Evolutionary conservation across 805 yeast species (phyloP), one percentile per base, ranked within the genome.

Genomic region (Zygoascus flipseniorum): DNA sequence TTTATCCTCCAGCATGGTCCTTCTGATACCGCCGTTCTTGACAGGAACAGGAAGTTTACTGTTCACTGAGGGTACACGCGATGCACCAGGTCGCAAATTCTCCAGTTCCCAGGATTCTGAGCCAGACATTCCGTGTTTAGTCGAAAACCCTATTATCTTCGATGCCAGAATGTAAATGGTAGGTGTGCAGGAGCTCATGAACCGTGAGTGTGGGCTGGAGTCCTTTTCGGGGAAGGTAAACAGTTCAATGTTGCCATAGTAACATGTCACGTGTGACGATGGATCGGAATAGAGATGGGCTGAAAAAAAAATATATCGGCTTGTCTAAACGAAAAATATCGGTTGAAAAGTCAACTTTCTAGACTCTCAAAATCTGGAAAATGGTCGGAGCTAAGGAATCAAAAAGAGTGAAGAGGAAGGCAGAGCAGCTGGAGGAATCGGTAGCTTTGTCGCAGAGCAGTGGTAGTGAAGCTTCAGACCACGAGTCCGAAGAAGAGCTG

Each of bases 401-500:
- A 8, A 42, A 35, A 8, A 47, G 20, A 31, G 32, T n/a, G 13
- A 47, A 43, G 16, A 41, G 53, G 19, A 50, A 49, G 37, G 50
- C 20, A 19, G 57, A 52, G 19, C 51, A 53, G 16, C 53, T 45
- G 18, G 43, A 45, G 23, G 49, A 50, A 20, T 28, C 44, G 13
- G 47, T 41, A 13, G 54, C 42, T 8, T 20, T 18, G 2, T 48
- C 52, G 11, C 18, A n/a, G 14, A 50, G 45, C 14, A 50, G 19
- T 14, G 23, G 11, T 19, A 23, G 28, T 5, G 26, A 11, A 8
- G 47, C 5, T 48, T 16, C 23, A 5, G 28, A n/a, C 35, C 47
- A 42, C 31, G 60, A 49, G 5, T 50, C 51, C 48, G 67, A 61
- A 31, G 63, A 56, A 19, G 60, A 51, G 14, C 57, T 52, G 18